Evolutionary conservation across 768 basidiomycete genomes (phyloP).

Genomic region (Boletus edulis): DNA sequence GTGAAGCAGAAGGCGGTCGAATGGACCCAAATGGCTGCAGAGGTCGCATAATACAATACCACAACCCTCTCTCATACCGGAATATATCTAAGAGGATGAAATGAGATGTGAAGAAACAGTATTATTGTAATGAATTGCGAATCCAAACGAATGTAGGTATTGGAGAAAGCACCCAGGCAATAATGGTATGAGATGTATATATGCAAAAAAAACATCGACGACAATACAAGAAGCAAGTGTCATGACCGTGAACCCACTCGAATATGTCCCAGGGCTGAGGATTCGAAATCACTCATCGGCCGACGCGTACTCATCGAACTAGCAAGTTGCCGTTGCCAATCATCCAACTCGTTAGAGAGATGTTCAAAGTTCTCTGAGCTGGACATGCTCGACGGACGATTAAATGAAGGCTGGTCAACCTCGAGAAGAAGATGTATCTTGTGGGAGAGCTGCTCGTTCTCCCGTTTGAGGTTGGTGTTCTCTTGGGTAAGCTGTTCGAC

Average conservation of each 20-base stretch:
- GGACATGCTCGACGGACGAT: slow-evolving; percentile 68
- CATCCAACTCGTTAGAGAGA: slow-evolving; percentile 78
- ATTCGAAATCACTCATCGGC: slow-evolving; percentile 70
- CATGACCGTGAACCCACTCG: slow-evolving; percentile 59
- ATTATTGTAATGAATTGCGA: slow-evolving; percentile 38
- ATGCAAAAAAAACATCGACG: slow-evolving; percentile 24
- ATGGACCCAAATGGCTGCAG: slow-evolving; percentile 72
- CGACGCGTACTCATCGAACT: slow-evolving; percentile 75
- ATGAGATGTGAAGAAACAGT: slow-evolving; percentile 33
- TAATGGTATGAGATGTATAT: slow-evolving; percentile 37
- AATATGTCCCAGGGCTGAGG: slow-evolving; percentile 50
- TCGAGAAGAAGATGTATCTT: slow-evolving; percentile 88
- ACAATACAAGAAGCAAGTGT: slow-evolving; percentile 20
- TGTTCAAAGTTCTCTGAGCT: slow-evolving; percentile 86
- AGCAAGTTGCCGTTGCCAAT: slow-evolving; percentile 82
- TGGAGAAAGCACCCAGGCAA: slow-evolving; percentile 33
- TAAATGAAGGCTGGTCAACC: slow-evolving; percentile 76
- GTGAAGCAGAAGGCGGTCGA: slow-evolving; percentile 91
- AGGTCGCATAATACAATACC: slow-evolving; percentile 12
- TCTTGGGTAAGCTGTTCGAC: slow-evolving; percentile 82
- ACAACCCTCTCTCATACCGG: slow-evolving; percentile 26
- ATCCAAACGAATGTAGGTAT: slow-evolving; percentile 58
- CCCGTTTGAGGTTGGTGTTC: slow-evolving; percentile 73
- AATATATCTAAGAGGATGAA: slow-evolving; percentile 36
- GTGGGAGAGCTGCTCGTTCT: slow-evolving; percentile 88